Evolutionary conservation across 2,329 filamentous ascomycete species (phyloP), one percentile per base, ranked within the genome.

Genomic region (Colletotrichum falcatum): DNA sequence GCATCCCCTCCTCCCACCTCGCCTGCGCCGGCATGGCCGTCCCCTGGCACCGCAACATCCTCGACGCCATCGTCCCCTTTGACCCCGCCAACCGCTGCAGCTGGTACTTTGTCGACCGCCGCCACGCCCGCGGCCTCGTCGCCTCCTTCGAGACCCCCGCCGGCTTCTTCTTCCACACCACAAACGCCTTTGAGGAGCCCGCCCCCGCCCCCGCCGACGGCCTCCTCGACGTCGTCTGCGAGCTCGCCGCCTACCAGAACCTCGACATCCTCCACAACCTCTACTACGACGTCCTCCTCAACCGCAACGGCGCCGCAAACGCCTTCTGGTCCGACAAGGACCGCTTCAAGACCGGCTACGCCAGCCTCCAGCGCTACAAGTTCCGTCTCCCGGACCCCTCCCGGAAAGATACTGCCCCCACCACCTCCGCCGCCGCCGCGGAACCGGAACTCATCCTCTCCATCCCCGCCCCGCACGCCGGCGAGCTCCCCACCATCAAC

Each of bases 41-140:
- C 12, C 77, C 91, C 0, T 92, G 88, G 84, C 82, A 90, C 46
- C 81, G 88, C 11, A 95, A 94, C 75, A 78, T 96, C 0, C 76
- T 92, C 9, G 91, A 94, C 61, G 86, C 91, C 0, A 88, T 97
- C 54, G 83, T 85, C 11, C 85, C 87, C 0, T 94, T 92, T 70
- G 85, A 93, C 75, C 72, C 83, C 0, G 81, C 81, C 1, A 84
- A 85, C 28, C 83, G 84, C 48, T 89, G 89, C 46, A 87, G 81
- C 35, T 97, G 94, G 94, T 89, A 92, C 73, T 88, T 97, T 0
- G 80, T 97, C 23, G 93, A 96, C 77, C 88, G 93, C 1, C 83
- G 77, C 4, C 80, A 83, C 2, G 86, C 84, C 5, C 84, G 84
- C 58, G 93, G 93, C 0, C 81, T 96, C 0, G 85, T 96, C 0